Base-by-base conservation (phyloP, 768 basidiomycete genomes). In the Suillus weaverae region DNA sequence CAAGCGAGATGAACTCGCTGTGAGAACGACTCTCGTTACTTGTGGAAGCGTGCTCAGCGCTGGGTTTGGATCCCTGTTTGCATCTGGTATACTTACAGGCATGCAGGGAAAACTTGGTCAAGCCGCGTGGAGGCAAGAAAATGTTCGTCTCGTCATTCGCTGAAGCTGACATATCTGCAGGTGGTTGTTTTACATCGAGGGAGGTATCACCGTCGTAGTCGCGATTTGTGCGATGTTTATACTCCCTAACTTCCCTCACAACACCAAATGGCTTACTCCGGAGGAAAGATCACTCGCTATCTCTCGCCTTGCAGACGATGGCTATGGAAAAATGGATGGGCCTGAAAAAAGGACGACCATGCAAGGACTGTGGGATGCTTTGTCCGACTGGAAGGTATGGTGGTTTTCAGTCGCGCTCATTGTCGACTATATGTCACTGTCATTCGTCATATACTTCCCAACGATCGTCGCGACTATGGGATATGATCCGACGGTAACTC, bases 31-130 rank as follows among this genome's bases (percentile, higher is more conserved):
- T 14, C 72, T 88, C 57, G 79, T 91, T 20, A 84, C 83, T 56
- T 89, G 89, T 67, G 90, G 91, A 32, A 85, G 81, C 70, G 77
- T 93, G 9, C 85, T 91, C 63, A 86, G 85, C 53, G 92, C 92
- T 79, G 91, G 89, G 2, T 91, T 92, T 73, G 90, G 91, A 5
- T 81, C 89, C 0, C 76, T 92, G 16, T 84, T 93, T 59, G 89
- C 90, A 6, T 88, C 89, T 22, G 88, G 85, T 9, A 90, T 92
- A 59, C 81, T 92, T 16, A 78, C 82, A 64, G 76, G 79, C 20
- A 89, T 92, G 87, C 82, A 90, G 48, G 87, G 86, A 6, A 81
- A 80, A 66, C 76, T 86, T 30, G 90, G 90, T 0, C 80, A 84
- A 64, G 79, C 86, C 4, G 88, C 88, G 0, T 93, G 91, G 91